A percentile compares a stretch with the other conserved stretches of the same genome.
These are phyloP conservation scores for Brassica rapa DNA, from an alignment of 345 rosid genomes.

Conservation along the genomic window DNA sequence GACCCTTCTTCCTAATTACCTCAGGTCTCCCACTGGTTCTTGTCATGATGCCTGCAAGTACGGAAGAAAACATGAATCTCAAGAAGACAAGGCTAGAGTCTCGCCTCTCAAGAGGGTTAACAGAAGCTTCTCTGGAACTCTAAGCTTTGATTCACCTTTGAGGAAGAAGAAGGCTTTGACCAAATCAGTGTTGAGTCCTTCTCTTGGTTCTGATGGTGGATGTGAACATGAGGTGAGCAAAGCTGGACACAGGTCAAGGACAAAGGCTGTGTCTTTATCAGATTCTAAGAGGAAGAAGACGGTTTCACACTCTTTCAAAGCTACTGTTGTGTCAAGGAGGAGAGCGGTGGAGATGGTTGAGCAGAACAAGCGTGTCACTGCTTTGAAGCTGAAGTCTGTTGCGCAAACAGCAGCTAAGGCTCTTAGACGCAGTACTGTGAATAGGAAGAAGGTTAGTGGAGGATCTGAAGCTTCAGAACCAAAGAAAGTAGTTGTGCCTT, in stretches of 20 bases:
- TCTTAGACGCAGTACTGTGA: slow-evolving; percentile 31
- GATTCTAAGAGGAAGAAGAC: slow-evolving; percentile 35
- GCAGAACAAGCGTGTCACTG: slow-evolving; percentile 36
- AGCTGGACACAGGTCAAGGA: slow-evolving; percentile 17
- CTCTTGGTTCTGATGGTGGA: slow-evolving; percentile 21
- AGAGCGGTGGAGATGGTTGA: slow-evolving; percentile 41
- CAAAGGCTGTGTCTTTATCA: slow-evolving; percentile 10
- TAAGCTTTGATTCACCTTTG: slow-evolving; percentile 40
- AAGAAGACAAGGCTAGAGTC: slow-evolving; percentile 48
- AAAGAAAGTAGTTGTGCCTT: slow-evolving; percentile 36
- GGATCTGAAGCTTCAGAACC: slow-evolving; percentile 31
- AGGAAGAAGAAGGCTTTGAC: slow-evolving; percentile 37
- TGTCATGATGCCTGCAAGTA: slow-evolving; percentile 88
- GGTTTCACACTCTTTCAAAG: slow-evolving; percentile 33
- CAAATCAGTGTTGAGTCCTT: slow-evolving; percentile 25
- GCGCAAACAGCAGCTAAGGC: slow-evolving; percentile 38
- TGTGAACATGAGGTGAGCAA: slow-evolving; percentile 1
- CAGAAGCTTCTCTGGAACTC: slow-evolving; percentile 37
- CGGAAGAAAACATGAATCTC: slow-evolving; percentile 52
- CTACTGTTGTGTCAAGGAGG: slow-evolving; percentile 29
- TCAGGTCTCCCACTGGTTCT: slow-evolving; percentile 73
- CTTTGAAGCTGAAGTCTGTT: slow-evolving; percentile 45
- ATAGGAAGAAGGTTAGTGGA: slow-evolving; percentile 32
- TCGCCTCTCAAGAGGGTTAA: slow-evolving; percentile 46
- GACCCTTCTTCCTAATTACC: slow-evolving; percentile 59